Conservation (phyloP, 257 asterid species). For the Lavandula angustifolia region DNA sequence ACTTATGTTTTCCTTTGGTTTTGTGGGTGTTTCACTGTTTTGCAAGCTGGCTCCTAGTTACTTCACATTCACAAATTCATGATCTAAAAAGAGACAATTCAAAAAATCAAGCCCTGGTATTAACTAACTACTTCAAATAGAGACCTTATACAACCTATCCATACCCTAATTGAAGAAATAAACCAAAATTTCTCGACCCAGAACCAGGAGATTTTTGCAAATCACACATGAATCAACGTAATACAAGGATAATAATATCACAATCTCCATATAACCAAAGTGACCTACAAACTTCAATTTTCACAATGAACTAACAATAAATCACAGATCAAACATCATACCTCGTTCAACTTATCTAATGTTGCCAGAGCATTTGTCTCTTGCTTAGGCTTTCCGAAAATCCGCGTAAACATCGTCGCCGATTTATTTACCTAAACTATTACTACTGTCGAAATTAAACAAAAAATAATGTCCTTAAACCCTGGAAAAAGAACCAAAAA, state of each 20-base stretch:
- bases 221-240: constrained; percentile 1
- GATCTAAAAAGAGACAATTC: not conserved
- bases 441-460: not conserved
- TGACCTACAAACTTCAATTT: not conserved
- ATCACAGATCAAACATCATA: constrained; percentile 30
- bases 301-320: not conserved
- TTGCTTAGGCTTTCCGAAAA: constrained; percentile 61
- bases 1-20: not conserved
- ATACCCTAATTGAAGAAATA: not conserved
- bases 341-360: constrained; percentile 65
- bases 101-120: not conserved
- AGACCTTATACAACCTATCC: not conserved
- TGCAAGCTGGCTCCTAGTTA: not conserved
- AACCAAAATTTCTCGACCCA: not conserved
- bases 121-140: not conserved
- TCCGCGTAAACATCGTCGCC: constrained; percentile 51
- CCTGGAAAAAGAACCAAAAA: constrained; percentile 26
- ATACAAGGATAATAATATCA: not conserved
- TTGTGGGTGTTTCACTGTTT: not conserved
- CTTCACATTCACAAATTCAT: constrained; percentile 2
- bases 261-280: not conserved
- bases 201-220: not conserved
- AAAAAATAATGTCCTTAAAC: constrained; percentile 21
- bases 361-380: constrained; percentile 56
- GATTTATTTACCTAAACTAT: constrained; percentile 14